These are phyloP conservation scores for Wickerhamiella occidentalis DNA, from an alignment of 805 yeast species.

Conservation along the genomic window DNA sequence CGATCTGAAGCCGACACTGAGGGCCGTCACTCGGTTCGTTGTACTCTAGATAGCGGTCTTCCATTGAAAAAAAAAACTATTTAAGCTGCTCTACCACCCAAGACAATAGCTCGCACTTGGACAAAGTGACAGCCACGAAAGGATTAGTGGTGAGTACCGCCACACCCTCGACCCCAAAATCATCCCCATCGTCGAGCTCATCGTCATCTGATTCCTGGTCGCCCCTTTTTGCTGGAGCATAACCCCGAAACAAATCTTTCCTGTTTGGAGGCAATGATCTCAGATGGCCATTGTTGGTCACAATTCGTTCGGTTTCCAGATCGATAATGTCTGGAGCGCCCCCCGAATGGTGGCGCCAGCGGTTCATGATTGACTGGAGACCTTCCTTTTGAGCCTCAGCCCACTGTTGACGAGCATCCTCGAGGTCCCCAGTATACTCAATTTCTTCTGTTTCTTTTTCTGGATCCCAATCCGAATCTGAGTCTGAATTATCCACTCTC, in stretches of 20 bases:
- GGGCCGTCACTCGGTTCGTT: slow-evolving; percentile 14
- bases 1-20: slow-evolving; percentile 6
- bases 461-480: not conserved
- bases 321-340: slow-evolving; percentile 34
- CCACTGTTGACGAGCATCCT: not conserved
- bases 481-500: not conserved
- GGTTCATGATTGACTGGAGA: not conserved
- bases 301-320: slow-evolving; percentile 47
- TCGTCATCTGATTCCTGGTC: slow-evolving; percentile 1
- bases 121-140: not conserved
- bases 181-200: not conserved
- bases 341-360: slow-evolving; percentile 4
- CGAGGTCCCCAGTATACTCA: not conserved
- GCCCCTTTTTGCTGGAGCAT: not conserved
- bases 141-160: not conserved
- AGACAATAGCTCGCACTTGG: slow-evolving; percentile 7
- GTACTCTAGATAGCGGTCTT: slow-evolving; percentile 4
- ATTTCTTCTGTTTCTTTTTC: not conserved
- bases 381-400: slow-evolving; percentile 1
- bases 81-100: slow-evolving; percentile 6
- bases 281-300: slow-evolving; percentile 60
- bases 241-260: not conserved
- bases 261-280: slow-evolving; percentile 36
- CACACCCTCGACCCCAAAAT: not conserved
- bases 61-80: not conserved